Percentiles rank a stretch among this genome's conserved stretches.
phyloP scores from a whole-genome alignment of 2,329 filamentous ascomycete genomes.

The Coniochaeta sp. region DNA sequence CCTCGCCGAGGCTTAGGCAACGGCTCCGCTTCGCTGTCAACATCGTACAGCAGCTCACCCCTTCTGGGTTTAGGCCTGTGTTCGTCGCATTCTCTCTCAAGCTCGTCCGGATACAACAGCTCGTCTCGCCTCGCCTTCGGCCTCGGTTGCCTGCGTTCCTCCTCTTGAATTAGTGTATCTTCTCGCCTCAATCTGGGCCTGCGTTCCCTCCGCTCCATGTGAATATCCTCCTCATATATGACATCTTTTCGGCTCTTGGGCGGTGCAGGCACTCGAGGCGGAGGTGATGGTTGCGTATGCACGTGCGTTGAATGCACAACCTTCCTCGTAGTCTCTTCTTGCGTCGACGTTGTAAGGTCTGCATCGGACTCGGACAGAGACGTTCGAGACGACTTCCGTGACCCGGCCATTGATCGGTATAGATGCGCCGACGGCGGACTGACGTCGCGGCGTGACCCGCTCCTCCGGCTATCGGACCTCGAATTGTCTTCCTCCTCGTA shows the following conservation, averaged over 20 bases:
- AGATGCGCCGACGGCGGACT: conserved; percentile 25
- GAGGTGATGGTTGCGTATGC: conserved; percentile 4
- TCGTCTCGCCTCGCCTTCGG: not conserved
- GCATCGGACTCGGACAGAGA: conserved; percentile 29
- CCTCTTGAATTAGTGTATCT: not conserved
- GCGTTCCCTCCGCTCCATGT: not conserved
- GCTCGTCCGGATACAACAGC: not conserved
- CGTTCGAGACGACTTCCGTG: conserved; percentile 24
- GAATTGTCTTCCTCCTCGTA: conserved; percentile 18
- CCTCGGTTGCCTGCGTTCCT: not conserved
- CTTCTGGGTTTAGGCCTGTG: not conserved
- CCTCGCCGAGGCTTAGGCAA: conserved; percentile 10
- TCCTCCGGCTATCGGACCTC: conserved; percentile 19
- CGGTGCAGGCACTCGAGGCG: conserved; percentile 7
- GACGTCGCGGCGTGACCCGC: conserved; percentile 16
- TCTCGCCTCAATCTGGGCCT: not conserved
- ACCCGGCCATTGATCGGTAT: conserved; percentile 28
- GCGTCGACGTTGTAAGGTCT: conserved; percentile 26
- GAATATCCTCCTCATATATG: not conserved
- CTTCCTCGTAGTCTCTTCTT: conserved; percentile 20
- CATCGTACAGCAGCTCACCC: not conserved
- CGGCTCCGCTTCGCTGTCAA: not conserved
- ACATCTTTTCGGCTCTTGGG: not conserved
- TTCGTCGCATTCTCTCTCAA: not conserved
- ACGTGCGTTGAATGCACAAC: conserved; percentile 11